Conservation (phyloP, 139 green algal species). For the Mesotaenium endlicherianum region DNA sequence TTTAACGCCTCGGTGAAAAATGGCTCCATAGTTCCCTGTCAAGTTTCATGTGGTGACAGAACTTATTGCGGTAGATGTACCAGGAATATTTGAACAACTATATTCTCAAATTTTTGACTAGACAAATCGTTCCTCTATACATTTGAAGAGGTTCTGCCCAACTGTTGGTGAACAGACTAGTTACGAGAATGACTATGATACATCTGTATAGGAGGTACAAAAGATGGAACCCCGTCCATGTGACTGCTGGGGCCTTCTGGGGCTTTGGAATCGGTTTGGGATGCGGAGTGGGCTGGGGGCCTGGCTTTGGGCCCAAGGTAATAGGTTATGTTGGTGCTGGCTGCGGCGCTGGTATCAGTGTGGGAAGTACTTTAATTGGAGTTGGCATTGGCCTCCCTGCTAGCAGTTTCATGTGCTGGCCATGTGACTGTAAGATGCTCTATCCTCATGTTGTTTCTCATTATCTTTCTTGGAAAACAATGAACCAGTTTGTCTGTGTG, state of each 20-base stretch:
- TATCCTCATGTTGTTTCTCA: too few species aligned
- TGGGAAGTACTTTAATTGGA: neutral
- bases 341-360: constrained; percentile 3
- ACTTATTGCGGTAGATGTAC: too few species aligned
- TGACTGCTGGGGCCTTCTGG: constrained; percentile 23
- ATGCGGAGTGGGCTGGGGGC: constrained; percentile 25
- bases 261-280: constrained; percentile 19
- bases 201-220: constrained; percentile 13
- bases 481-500: too few species aligned
- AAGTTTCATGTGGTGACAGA: too few species aligned
- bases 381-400: constrained; percentile 5
- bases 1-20: too few species aligned
- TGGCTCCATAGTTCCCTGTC: too few species aligned
- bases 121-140: too few species aligned
- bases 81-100: too few species aligned
- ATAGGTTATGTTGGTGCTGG: constrained; percentile 20
- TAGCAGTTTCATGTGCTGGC: neutral
- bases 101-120: too few species aligned
- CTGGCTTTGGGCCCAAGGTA: constrained; percentile 10
- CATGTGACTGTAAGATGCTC: constrained; percentile 8
- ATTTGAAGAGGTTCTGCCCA: too few species aligned
- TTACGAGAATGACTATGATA: neutral
- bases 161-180: too few species aligned
- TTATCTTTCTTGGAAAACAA: too few species aligned
- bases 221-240: constrained; percentile 19